Evolutionary conservation across 352 stramenopile genomes (phyloP), one percentile per base, ranked within the genome.

Genomic region (Pythium aphanidermatum): DNA sequence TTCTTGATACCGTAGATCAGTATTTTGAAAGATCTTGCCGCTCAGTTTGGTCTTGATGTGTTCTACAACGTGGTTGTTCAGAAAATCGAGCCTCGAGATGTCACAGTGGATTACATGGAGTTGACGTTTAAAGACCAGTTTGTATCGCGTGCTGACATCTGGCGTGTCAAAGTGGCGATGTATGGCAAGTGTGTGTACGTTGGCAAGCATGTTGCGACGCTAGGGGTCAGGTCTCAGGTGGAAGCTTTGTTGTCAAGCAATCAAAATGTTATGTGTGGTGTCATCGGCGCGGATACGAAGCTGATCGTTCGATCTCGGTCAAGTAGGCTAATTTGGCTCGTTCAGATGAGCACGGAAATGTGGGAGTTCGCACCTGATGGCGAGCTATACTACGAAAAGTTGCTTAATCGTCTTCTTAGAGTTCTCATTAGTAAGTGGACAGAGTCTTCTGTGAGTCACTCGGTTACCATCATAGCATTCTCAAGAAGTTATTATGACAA

Each of bases 261-360:
- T 26, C 63, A 78, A 26, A 66, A 74, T 2, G 66, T 96, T 1
- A 52, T 81, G 34, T 98, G 83, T 26, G 96, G 95, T 12, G 81
- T 99, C 30, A 88, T 99, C 41, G 94, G 88, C 24, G 80, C 95
- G 17, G 72, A 93, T 20, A 99, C 96, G 5, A 98, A 98, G 62
- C 91, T 99, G 33, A 97, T 96, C 17, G 97, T 95, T 11, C 81
- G 76, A 42, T 98, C 92, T 24, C 78, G 94, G 10, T 98, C 91
- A 2, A 94, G 92, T 35, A 75, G 96, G 13, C 85, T 99, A 45
- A 95, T 99, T 46, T 99, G 95, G 95, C 78, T 99, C 25, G 88
- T 99, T 17, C 95, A 99, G 56, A 96, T 99, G 84, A 95, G 75
- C 38, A 76, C 81, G 1, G 91, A 97, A 41, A 97, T 97, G 88